Base-by-base conservation (phyloP, 306 rosid genomes). In the Inga oerstediana region DNA sequence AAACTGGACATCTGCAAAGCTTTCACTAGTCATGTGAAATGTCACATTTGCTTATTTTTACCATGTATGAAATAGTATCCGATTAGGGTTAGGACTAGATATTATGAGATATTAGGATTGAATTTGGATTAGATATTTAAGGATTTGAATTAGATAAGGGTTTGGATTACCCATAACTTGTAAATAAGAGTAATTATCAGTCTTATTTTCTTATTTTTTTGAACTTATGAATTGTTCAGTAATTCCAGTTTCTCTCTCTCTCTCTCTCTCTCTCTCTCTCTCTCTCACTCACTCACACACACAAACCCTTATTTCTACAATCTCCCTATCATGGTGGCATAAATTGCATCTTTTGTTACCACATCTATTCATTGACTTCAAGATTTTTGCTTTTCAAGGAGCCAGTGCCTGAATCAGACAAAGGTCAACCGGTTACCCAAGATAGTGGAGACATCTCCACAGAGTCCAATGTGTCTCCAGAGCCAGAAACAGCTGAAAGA, bases 351-450 rank as follows among this genome's bases (percentile, higher is more conserved):
- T 74, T 44, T 32, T 76, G 48, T 30, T 77, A 79, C 58, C 39
- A 73, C 81, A 22, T 76, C 75, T 82, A 68, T 83, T 77, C 41
- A 58, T 79, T 85, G 80, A 85, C 85, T 73, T 76, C 39, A 69
- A 80, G 34, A 61, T 85, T 76, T 76, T 78, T 77, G 75, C 65
- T 85, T 80, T 51, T 74, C 75, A 34, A 88, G 98, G 99, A 94
- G 86, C 78, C 61, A 65, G 81, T 79, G 84, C 85, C 90, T 82
- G 99, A 97, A 88, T 84, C 91, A 66, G 99, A 90, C 77, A 92
- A 91, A 87, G 88, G 87, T 70, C 97, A 87, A 84, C 89, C 80
- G 65, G 71, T 85, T 77, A 77, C 85, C 67, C 84, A 79, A 74
- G 97, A 91, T 75, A 77, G 87, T 77, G 91, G 88, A 61, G 97